Evolutionary conservation across 2,329 filamentous ascomycete species (phyloP), one percentile per base, ranked within the genome.

Genomic region (Arthrobotrys musiformis): DNA sequence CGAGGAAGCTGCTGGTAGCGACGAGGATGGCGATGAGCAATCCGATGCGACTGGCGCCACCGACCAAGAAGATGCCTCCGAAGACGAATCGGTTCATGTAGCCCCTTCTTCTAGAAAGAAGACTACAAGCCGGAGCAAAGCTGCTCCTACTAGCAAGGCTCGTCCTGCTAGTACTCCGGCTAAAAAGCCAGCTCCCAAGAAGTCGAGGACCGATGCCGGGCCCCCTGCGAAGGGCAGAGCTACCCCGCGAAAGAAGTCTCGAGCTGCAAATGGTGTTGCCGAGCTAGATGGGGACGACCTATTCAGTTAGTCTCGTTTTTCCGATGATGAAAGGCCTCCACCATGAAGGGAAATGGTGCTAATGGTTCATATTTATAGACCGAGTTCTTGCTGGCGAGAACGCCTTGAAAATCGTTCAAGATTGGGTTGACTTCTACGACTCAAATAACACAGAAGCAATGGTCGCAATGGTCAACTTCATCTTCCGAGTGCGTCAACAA

Each of bases 391-490:
- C 64, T 70, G 72, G 72, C 72, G 72, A 76, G 72, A 64, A 76
- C 60, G 72, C 72, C 60, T 76, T 64, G 15, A 76, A 76, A 60
- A 70, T 76, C 28, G 72, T 76, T 37, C 44, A 76, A 35, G 72
- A 76, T 35, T 76, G 72, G 72, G 40, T 76, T 26, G 26, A 56
- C 24, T 60, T 56, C 40, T 91, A 90, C 81, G 85, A 86, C 78
- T 83, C 84, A 4, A 86, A 90, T 80, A 85, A 86, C 76, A 85
- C 86, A 15, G 84, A 83, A 28, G 88, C 89, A 9, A 84, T 91
- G 79, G 86, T 87, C 15, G 89, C 91, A 58, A 84, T 91, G 67
- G 87, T 92, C 80, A 91, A 91, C 83, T 90, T 89, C 79, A 87
- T 91, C 37, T 84, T 92, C 40, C 87, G 89, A 60, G 80, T 79